Conservation (phyloP, 768 basidiomycete species). For the Termitomyces bulborhizus region DNA sequence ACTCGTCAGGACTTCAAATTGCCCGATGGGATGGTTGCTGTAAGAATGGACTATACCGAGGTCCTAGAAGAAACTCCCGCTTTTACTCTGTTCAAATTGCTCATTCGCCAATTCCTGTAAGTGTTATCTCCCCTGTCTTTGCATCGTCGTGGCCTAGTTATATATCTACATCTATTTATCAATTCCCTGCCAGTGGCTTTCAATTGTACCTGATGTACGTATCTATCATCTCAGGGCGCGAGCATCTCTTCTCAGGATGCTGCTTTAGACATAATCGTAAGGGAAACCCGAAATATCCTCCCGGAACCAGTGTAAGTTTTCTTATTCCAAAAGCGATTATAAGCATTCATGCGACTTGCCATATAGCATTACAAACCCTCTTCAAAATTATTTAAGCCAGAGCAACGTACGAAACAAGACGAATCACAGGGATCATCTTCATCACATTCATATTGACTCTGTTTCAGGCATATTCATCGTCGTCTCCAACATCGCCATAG, state of each 20-base stretch:
- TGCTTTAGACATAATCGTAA: slow-evolving; percentile 34
- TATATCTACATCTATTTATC: slow-evolving; percentile 3
- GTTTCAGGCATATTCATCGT: slow-evolving; percentile 29
- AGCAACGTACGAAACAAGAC: slow-evolving; percentile 29
- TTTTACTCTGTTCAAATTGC: slow-evolving; percentile 42
- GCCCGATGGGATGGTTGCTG: slow-evolving; percentile 34
- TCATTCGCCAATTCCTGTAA: slow-evolving; percentile 44
- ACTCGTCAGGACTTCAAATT: slow-evolving; percentile 35
- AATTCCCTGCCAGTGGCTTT: slow-evolving; percentile 27
- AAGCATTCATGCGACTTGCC: not conserved
- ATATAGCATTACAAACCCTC: slow-evolving; percentile 36
- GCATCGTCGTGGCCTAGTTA: not conserved
- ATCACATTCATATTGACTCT: not conserved
- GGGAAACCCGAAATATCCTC: slow-evolving; percentile 39
- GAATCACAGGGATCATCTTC: not conserved
- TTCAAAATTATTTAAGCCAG: slow-evolving; percentile 38
- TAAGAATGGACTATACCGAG: slow-evolving; percentile 36
- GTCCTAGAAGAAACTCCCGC: slow-evolving; percentile 45
- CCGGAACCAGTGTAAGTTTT: slow-evolving; percentile 34
- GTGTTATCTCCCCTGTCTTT: slow-evolving; percentile 11
- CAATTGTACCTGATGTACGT: slow-evolving; percentile 39
- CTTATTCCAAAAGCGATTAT: slow-evolving; percentile 1
- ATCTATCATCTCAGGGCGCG: not conserved
- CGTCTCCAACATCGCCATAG: slow-evolving; percentile 35
- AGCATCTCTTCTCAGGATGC: slow-evolving; percentile 3